A percentile compares a stretch with the other conserved stretches of the same genome.
phyloP scores from a whole-genome alignment of 805 yeast genomes.

The Starmerella floricola region DNA sequence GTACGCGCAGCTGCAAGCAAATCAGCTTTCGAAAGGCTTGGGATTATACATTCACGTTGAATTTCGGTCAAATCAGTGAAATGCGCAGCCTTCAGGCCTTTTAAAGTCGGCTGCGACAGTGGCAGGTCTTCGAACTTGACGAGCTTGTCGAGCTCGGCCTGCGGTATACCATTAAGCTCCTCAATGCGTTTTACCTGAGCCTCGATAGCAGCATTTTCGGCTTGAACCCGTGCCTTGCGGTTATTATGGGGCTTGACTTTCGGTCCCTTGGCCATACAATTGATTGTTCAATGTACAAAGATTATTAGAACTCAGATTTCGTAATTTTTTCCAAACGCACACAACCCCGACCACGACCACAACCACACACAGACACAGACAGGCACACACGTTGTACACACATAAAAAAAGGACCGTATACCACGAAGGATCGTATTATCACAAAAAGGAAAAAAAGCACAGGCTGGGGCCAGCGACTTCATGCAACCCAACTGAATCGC shows the following conservation, averaged over 20 bases:
- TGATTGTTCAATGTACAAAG: background rate
- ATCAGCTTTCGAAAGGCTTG: conserved; percentile 65
- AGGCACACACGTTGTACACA: no score
- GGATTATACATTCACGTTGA: conserved; percentile 66
- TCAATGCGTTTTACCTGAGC: conserved; percentile 11
- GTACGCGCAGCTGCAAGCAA: conserved; percentile 81
- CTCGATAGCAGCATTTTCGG: conserved; percentile 9
- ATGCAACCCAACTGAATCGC: no score
- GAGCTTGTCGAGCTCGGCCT: conserved; percentile 23
- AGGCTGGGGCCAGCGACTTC: no score
- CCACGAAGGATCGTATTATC: no score
- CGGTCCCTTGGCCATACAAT: conserved; percentile 8
- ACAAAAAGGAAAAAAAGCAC: no score
- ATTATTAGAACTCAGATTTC: background rate
- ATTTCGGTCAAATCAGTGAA: conserved; percentile 75
- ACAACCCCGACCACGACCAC: background rate
- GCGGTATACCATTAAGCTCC: conserved; percentile 1
- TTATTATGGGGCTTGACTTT: conserved; percentile 6
- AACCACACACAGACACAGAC: background rate
- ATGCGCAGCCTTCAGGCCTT: conserved; percentile 68
- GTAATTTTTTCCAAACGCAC: conserved; percentile 5
- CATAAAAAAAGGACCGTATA: no score
- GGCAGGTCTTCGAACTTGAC: conserved; percentile 70
- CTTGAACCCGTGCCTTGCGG: conserved; percentile 7
- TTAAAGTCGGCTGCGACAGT: conserved; percentile 46